Conservation (phyloP, 1,284 basidiomycete species). For the Cryptococcus sp. region DNA sequence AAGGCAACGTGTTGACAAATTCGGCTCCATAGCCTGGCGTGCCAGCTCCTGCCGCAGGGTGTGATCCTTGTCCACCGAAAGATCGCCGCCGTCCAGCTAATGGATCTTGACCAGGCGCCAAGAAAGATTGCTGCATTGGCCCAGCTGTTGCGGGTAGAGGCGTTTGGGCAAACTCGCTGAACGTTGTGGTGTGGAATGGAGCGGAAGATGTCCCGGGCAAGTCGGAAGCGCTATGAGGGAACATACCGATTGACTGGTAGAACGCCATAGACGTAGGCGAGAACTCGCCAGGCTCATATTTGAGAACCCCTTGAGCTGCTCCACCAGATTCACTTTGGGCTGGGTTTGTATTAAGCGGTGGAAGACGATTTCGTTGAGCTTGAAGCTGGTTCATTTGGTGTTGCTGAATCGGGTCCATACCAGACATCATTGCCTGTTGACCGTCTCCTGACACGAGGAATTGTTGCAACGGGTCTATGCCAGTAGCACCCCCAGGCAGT, state of each 20-base stretch:
- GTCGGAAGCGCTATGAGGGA: constrained; percentile 24
- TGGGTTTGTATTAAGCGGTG: constrained; percentile 24
- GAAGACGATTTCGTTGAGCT: constrained; percentile 23
- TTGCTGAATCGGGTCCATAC: constrained; percentile 14
- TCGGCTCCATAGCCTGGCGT: constrained; percentile 50
- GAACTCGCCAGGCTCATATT: constrained; percentile 40
- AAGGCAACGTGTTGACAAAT: constrained; percentile 26
- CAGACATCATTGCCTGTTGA: constrained; percentile 10
- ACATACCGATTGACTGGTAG: constrained; percentile 40
- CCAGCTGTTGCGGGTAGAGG: constrained; percentile 19
- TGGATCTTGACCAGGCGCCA: constrained; percentile 8
- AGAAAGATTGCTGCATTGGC: constrained; percentile 16
- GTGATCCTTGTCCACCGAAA: constrained; percentile 36
- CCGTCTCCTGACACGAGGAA: constrained; percentile 10
- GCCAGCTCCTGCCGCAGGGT: constrained; percentile 46
- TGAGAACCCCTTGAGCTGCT: constrained; percentile 18
- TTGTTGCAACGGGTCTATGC: constrained; percentile 11
- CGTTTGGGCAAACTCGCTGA: constrained; percentile 19
- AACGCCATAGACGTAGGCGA: constrained; percentile 46
- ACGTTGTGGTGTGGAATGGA: constrained; percentile 31
- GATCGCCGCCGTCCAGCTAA: constrained; percentile 27
- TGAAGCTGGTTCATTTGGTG: constrained; percentile 23
- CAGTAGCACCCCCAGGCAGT: constrained; percentile 30
- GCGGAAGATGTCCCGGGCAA: constrained; percentile 32
- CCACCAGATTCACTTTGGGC: background rate